A percentile compares a stretch with the other conserved stretches of the same genome.
These are phyloP conservation scores for Penicillium mononematosum DNA, from an alignment of 495 filamentous ascomycete species.

Conservation along the genomic window DNA sequence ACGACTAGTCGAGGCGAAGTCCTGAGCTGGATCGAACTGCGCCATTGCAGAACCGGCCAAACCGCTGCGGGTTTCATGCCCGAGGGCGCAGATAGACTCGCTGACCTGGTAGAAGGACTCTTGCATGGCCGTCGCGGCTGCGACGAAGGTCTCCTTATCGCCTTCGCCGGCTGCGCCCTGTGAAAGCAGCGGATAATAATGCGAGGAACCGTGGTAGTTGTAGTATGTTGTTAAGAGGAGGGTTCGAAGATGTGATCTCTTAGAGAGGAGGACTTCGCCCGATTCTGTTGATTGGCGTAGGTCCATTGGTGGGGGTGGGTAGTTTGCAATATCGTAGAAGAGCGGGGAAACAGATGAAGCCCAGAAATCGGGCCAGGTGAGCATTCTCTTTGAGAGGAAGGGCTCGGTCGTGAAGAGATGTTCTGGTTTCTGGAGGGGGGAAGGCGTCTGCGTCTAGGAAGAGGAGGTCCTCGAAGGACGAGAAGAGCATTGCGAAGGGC, in stretches of 20 bases:
- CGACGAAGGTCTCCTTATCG: conserved; percentile 57
- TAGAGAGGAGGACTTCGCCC: conserved; percentile 49
- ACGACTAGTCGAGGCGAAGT: conserved; percentile 23
- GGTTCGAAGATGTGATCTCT: conserved; percentile 40
- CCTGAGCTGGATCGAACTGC: conserved; percentile 39
- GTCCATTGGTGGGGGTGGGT: conserved; percentile 21
- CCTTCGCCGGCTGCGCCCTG: conserved; percentile 53
- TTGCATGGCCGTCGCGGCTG: conserved; percentile 43
- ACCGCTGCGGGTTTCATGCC: conserved; percentile 31
- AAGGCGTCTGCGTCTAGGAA: conserved; percentile 53
- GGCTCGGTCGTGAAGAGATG: conserved; percentile 41
- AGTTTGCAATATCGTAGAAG: conserved; percentile 50
- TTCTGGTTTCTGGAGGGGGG: conserved; percentile 44
- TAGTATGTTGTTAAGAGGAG: conserved; percentile 55
- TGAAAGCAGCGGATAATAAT: conserved; percentile 51
- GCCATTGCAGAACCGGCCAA: conserved; percentile 40
- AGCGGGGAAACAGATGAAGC: conserved; percentile 41
- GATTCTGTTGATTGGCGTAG: conserved; percentile 43
- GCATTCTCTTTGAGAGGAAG: conserved; percentile 43
- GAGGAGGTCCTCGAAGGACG: conserved; percentile 50
- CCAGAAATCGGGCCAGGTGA: conserved; percentile 61
- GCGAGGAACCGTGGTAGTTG: conserved; percentile 50
- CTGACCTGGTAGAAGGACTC: conserved; percentile 44
- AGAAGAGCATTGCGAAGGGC: conserved; percentile 49
- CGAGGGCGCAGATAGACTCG: conserved; percentile 29